These are phyloP conservation scores for Sphaerostilbella broomeana DNA, from an alignment of 2,329 filamentous ascomycete species.

Conservation along the genomic window DNA sequence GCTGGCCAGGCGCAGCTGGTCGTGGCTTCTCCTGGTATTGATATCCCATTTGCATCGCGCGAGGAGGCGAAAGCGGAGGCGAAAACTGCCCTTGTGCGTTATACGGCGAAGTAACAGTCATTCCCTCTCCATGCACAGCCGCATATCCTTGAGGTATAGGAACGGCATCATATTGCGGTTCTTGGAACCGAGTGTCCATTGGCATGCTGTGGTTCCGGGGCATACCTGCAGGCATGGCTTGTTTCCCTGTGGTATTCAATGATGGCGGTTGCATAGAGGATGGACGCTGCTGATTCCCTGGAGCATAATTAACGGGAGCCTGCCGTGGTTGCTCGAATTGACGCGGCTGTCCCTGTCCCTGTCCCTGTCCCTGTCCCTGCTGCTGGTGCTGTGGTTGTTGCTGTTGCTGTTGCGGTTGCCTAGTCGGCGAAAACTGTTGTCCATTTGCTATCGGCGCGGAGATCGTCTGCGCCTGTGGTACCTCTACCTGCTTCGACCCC, in stretches of 20 bases:
- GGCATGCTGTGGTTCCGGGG: slow-evolving; percentile 1
- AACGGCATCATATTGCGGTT: slow-evolving; percentile 31
- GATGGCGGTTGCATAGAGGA: not conserved
- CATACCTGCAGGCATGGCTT: not conserved
- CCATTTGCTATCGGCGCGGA: slow-evolving; percentile 3
- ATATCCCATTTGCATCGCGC: no score
- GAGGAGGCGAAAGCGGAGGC: slow-evolving; percentile 4
- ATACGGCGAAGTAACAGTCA: slow-evolving; percentile 24
- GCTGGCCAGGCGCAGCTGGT: no score
- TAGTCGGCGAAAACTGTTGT: not conserved
- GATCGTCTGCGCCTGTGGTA: slow-evolving; percentile 17
- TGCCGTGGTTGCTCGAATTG: slow-evolving; percentile 12
- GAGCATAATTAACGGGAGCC: not conserved
- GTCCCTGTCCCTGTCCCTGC: slow-evolving; percentile 9
- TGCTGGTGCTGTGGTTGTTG: slow-evolving; percentile 2
- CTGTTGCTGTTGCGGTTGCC: not conserved
- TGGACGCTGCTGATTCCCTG: slow-evolving; percentile 4
- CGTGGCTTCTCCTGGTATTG: no score
- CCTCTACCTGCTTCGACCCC: slow-evolving; percentile 27
- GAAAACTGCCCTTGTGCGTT: slow-evolving; percentile 14
- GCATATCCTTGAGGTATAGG: slow-evolving; percentile 33
- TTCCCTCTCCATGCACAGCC: slow-evolving; percentile 32
- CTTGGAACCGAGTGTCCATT: slow-evolving; percentile 11
- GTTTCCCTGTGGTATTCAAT: not conserved
- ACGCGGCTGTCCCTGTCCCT: slow-evolving; percentile 16